These are phyloP conservation scores for Populus euphratica DNA, from an alignment of 345 rosid species.

Conservation along the genomic window DNA sequence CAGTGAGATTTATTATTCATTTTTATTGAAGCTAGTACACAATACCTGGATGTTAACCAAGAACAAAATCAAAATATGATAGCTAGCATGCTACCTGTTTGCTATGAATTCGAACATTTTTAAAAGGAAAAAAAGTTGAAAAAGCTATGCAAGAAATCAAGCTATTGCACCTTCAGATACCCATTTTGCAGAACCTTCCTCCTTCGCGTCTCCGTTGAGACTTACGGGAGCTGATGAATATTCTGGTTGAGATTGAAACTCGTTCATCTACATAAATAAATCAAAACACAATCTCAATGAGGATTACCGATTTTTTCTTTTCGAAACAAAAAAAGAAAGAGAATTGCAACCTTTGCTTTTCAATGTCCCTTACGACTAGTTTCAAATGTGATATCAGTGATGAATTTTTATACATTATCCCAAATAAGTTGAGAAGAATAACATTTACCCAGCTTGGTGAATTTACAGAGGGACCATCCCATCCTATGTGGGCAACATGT, in stretches of 20 bases:
- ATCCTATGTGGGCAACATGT: slow-evolving; percentile 92
- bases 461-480: slow-evolving; percentile 44
- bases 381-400: not conserved
- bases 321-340: not conserved
- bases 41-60: not conserved
- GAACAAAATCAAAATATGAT: not conserved
- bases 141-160: not conserved
- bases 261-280: slow-evolving; percentile 52
- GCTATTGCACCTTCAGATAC: slow-evolving; percentile 44
- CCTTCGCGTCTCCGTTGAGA: slow-evolving; percentile 22
- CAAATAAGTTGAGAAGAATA: not conserved
- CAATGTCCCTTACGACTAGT: not conserved
- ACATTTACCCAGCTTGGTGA: slow-evolving; percentile 24
- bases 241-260: slow-evolving; percentile 39
- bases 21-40: not conserved
- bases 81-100: not conserved
- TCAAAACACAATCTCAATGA: not conserved
- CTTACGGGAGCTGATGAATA: slow-evolving; percentile 30
- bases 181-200: slow-evolving; percentile 36
- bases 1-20: no score
- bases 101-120: not conserved
- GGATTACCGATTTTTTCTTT: not conserved
- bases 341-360: not conserved
- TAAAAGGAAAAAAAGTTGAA: not conserved
- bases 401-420: not conserved